Base-by-base conservation (phyloP, 2,329 filamentous ascomycete species). In the Trichoderma cornu-damae region DNA sequence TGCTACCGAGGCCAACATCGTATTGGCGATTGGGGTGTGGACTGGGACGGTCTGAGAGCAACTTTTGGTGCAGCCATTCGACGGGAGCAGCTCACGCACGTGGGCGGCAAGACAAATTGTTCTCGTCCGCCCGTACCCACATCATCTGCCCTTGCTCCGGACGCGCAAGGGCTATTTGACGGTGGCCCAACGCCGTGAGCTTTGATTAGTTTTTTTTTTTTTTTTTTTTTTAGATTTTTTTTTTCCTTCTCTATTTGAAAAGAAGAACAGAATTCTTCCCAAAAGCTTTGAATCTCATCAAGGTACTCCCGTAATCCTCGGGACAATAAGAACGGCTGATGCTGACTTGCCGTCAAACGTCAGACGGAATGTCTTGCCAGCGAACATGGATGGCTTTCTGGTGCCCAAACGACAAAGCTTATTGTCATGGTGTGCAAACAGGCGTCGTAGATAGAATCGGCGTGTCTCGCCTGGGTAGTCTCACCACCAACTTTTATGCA, bases 61-160 rank as follows among this genome's bases (percentile, higher is more conserved):
- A 2, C 50, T 20, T 46, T 54, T 55, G 32, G 22, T 42, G 44
- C 34, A n/a, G 49, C 53, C 26, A 49, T 56, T 44, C 32, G 35
- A 42, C 26, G 34, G 14, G 12, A 18, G 28, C 22, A 35, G 54
- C 54, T 44, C 28, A 28, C 38, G 37, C 54, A 57, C 54, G 54
- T 57, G 54, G 53, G 53, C 14, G 43, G n/a, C 34, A 30, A 35
- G n/a, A 54, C 26, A 32, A 47, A 3, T 4, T 37, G 18, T 46
- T 16, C 46, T 24, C 18, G 30, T 43, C 22, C 24, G 18, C 9
- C 37, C 12, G 6, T 57, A 38, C 8, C 53, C 53, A 48, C 44
- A 38, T 32, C 42, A 43, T 34, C 44, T 22, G n/a, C n/a, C n/a
- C 44, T 49, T 16, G 9, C 43, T 35, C 44, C 6, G 24, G 22